Conservation (phyloP, 768 basidiomycete genomes). For the Coprinellus micaceus region DNA sequence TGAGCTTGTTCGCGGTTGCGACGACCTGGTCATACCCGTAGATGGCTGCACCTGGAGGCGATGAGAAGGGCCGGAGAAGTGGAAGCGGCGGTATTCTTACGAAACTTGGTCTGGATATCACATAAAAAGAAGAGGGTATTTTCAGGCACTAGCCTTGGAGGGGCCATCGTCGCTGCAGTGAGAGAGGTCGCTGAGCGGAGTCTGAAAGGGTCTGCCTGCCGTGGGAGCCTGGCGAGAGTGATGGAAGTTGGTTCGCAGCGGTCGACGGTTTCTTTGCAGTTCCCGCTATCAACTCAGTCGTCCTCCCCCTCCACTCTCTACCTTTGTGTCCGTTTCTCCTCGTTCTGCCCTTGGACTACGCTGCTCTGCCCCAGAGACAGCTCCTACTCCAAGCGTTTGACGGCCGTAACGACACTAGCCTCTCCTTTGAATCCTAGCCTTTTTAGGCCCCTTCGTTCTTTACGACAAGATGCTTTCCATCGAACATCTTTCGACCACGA, state of each 20-base stretch:
- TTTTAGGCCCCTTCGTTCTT: conserved; percentile 33
- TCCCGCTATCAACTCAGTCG: conserved; percentile 16
- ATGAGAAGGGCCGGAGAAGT: conserved; percentile 3
- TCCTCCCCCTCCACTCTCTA: conserved; percentile 12
- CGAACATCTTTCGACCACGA: conserved; percentile 18
- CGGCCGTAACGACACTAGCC: conserved; percentile 13
- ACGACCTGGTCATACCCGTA: conserved; percentile 71
- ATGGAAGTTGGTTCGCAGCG: conserved; percentile 1
- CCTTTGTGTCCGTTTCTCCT: not conserved
- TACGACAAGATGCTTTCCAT: conserved; percentile 19
- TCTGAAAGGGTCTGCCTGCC: too few species aligned
- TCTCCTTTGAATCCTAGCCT: conserved; percentile 24
- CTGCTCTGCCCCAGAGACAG: conserved; percentile 12
- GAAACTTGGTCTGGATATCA: conserved; percentile 76
- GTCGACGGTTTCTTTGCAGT: conserved; percentile 7
- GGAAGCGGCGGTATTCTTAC: conserved; percentile 37
- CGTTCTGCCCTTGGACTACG: not conserved
- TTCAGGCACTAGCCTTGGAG: conserved; percentile 28
- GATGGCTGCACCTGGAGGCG: conserved; percentile 41
- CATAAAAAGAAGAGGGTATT: conserved; percentile 71
- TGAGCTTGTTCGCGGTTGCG: conserved; percentile 67
- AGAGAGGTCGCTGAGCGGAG: conserved; percentile 19
- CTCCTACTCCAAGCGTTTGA: conserved; percentile 8
- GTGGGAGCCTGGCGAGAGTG: conserved; percentile 2
- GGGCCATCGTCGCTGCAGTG: conserved; percentile 17